phyloP scores from a whole-genome alignment of 257 asterid species.

The Fraxinus pennsylvanica region DNA sequence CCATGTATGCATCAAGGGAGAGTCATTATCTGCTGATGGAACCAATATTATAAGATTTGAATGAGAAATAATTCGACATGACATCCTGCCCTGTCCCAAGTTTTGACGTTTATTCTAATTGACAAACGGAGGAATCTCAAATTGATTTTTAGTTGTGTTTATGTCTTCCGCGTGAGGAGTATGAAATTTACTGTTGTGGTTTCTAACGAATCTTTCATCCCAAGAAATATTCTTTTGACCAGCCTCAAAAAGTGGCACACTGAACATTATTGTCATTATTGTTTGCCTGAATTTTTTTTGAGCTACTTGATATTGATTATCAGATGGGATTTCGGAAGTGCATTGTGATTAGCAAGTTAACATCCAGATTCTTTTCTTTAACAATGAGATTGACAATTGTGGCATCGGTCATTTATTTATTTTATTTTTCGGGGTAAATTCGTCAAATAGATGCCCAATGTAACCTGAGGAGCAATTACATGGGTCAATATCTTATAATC shows the following conservation, averaged over 20 bases:
- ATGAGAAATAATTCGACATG: not conserved
- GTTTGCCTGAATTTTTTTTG: not conserved
- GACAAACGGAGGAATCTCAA: not conserved
- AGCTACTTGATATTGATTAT: not conserved
- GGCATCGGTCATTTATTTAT: not conserved
- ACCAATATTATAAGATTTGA: not conserved
- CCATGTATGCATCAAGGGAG: not conserved
- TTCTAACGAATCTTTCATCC: not conserved
- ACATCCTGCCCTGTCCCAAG: not conserved
- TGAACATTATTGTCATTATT: not conserved
- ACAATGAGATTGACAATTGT: not conserved
- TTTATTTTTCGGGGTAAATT: not conserved
- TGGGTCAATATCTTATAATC: not conserved
- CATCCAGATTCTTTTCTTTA: not conserved
- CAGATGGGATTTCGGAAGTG: constrained; percentile 17
- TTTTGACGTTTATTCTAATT: not conserved
- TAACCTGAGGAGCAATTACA: not conserved
- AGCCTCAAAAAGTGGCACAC: not conserved
- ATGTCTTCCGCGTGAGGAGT: not conserved
- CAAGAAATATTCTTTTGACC: not conserved
- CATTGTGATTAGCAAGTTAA: not conserved
- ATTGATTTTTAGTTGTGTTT: not conserved
- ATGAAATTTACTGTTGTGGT: not conserved
- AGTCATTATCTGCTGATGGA: not conserved
- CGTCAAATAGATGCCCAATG: not conserved